phyloP scores from a whole-genome alignment of 2,329 filamentous ascomycete species.

The Zarea fungicola region DNA sequence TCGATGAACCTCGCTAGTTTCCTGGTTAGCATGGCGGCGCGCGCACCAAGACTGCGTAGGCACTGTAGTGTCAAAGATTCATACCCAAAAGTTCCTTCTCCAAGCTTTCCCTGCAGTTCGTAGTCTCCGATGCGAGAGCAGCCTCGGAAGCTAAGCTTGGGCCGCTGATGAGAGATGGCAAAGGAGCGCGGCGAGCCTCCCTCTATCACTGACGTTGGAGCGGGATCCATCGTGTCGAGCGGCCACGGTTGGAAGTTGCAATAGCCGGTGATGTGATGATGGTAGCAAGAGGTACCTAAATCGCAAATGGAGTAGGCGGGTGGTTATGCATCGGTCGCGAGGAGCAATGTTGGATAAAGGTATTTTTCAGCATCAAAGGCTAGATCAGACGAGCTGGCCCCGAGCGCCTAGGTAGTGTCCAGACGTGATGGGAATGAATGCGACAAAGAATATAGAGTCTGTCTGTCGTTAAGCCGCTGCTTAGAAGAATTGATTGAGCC shows the following conservation, averaged over 20 bases:
- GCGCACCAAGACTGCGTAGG: too few species aligned
- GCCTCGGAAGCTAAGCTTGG: conserved; percentile 64
- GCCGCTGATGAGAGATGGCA: conserved; percentile 51
- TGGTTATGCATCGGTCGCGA: conserved; percentile 8
- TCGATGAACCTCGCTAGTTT: conserved; percentile 76
- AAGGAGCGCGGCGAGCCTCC: conserved; percentile 51
- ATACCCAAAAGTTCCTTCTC: conserved; percentile 91
- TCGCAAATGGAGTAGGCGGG: neutral
- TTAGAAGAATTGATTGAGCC: neutral
- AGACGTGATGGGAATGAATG: neutral
- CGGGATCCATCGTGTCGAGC: conserved; percentile 24
- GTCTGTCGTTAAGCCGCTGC: neutral
- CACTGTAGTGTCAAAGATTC: too few species aligned
- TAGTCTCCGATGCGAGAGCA: conserved; percentile 81
- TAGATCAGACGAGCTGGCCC: too few species aligned
- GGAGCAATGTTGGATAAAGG: neutral
- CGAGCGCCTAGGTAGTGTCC: neutral
- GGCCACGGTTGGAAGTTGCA: neutral
- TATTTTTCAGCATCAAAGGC: too few species aligned
- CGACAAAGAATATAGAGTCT: neutral
- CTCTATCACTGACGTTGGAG: conserved; percentile 26
- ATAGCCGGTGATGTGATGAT: neutral
- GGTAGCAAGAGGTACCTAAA: neutral
- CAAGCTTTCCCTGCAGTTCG: conserved; percentile 75
- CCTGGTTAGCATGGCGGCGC: conserved; percentile 6